phyloP scores from a whole-genome alignment of 257 asterid genomes.

The Jaltomata sinuosa region DNA sequence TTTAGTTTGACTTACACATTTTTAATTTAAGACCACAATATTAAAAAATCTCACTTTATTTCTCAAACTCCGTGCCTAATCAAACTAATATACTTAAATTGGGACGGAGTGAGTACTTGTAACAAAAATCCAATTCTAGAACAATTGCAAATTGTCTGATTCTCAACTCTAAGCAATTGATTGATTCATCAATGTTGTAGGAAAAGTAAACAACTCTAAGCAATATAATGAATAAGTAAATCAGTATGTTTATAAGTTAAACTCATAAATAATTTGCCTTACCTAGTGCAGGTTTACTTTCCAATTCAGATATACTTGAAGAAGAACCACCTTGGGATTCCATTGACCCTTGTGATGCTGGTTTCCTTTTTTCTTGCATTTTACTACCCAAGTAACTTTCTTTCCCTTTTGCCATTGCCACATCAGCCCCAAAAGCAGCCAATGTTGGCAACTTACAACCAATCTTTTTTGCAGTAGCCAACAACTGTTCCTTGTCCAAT shows the following conservation, averaged over 20 bases:
- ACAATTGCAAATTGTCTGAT: background rate
- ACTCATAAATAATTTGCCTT: background rate
- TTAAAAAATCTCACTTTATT: too few relatives aligned
- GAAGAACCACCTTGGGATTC: slow-evolving; percentile 73
- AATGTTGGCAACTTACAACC: slow-evolving; percentile 21
- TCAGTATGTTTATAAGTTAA: background rate
- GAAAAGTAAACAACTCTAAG: background rate
- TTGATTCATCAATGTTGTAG: background rate
- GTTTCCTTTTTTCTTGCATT: slow-evolving; percentile 20
- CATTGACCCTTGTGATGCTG: slow-evolving; percentile 39
- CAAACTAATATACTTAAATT: background rate
- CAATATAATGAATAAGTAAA: background rate
- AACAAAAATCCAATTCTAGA: background rate
- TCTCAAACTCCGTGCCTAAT: background rate
- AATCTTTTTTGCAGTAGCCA: slow-evolving; percentile 30
- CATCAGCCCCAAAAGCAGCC: slow-evolving; percentile 29
- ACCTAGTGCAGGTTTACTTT: slow-evolving; percentile 64
- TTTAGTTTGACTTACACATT: background rate
- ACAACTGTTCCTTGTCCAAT: slow-evolving; percentile 44
- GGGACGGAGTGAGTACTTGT: background rate
- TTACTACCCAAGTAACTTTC: slow-evolving; percentile 18
- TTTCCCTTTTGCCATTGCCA: slow-evolving; percentile 39
- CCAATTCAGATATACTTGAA: slow-evolving; percentile 48
- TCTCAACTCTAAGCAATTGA: background rate
- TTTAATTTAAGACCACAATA: background rate